These are phyloP conservation scores for Coemansia sp. DNA, from an alignment of 371 early-diverging fungal genomes.

Conservation along the genomic window DNA sequence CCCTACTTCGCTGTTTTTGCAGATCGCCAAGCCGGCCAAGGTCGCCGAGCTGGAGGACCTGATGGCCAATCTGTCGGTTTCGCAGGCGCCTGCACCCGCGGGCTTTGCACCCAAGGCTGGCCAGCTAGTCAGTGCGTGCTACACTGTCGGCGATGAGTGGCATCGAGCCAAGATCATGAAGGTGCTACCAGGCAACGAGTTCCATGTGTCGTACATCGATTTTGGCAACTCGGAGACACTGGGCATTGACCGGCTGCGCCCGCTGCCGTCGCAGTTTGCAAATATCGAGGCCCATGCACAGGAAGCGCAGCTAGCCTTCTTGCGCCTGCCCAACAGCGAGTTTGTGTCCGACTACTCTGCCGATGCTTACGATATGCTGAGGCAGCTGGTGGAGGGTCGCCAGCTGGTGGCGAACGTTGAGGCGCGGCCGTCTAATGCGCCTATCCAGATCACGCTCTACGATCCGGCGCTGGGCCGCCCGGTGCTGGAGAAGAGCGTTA, in stretches of 20 bases:
- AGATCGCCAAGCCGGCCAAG: constrained; percentile 68
- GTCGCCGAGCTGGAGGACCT: constrained; percentile 71
- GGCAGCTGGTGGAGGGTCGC: constrained; percentile 65
- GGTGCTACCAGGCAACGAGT: constrained; percentile 58
- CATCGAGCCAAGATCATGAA: constrained; percentile 84
- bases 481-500: constrained; percentile 68
- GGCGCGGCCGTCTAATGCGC: constrained; percentile 50
- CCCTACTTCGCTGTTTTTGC: constrained; percentile 73
- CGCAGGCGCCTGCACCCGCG: constrained; percentile 55
- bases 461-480: constrained; percentile 60
- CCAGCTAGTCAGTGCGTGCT: constrained; percentile 78
- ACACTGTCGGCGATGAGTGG: constrained; percentile 86
- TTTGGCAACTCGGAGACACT: constrained; percentile 86
- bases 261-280: constrained; percentile 65
- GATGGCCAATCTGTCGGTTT: constrained; percentile 76
- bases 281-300: constrained; percentile 74
- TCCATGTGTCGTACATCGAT: constrained; percentile 82
- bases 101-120: constrained; percentile 66
- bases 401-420: constrained; percentile 79
- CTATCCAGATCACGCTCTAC: constrained; percentile 72
- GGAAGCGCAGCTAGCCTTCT: constrained; percentile 81
- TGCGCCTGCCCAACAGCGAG: constrained; percentile 60
- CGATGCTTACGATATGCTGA: constrained; percentile 70
- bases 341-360: constrained; percentile 72
- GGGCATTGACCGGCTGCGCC: constrained; percentile 59